Percentiles rank a stretch among this genome's conserved stretches.
phyloP scores from a whole-genome alignment of 371 early-diverging fungal genomes.

The Mycotypha africana region DNA sequence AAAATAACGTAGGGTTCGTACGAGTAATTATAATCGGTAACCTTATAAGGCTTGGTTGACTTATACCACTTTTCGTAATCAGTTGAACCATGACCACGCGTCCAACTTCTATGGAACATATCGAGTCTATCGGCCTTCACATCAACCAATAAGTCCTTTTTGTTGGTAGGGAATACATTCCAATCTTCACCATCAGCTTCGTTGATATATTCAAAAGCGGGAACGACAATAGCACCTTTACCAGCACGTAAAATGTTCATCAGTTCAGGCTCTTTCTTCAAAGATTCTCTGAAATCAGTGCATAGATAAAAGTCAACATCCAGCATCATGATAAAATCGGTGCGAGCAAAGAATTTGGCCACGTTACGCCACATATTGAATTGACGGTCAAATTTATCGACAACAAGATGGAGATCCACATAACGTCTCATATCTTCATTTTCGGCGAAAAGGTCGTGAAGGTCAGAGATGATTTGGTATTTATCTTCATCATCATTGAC shows the following conservation, averaged over 20 bases:
- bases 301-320: constrained; percentile 69
- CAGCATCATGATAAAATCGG: constrained; percentile 65
- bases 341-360: constrained; percentile 62
- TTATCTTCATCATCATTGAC: constrained; percentile 51
- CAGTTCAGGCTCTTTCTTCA: constrained; percentile 33
- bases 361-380: constrained; percentile 74
- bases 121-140: constrained; percentile 43
- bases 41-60: constrained; percentile 45
- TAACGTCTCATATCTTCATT: constrained; percentile 51
- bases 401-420: constrained; percentile 61
- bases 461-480: constrained; percentile 39
- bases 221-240: constrained; percentile 54
- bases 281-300: constrained; percentile 48
- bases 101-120: constrained; percentile 60
- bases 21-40: constrained; percentile 54
- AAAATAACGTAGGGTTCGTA: constrained; percentile 68
- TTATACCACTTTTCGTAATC: constrained; percentile 56
- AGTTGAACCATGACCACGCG: constrained; percentile 62
- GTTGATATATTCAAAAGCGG: constrained; percentile 60
- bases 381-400: constrained; percentile 62
- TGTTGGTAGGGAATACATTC: constrained; percentile 49
- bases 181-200: constrained; percentile 53
- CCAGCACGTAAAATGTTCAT: constrained; percentile 39
- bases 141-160: constrained; percentile 34
- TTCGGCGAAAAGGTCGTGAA: constrained; percentile 43